Conservation (phyloP, 2,329 filamentous ascomycete genomes). For the Alternaria solani region DNA sequence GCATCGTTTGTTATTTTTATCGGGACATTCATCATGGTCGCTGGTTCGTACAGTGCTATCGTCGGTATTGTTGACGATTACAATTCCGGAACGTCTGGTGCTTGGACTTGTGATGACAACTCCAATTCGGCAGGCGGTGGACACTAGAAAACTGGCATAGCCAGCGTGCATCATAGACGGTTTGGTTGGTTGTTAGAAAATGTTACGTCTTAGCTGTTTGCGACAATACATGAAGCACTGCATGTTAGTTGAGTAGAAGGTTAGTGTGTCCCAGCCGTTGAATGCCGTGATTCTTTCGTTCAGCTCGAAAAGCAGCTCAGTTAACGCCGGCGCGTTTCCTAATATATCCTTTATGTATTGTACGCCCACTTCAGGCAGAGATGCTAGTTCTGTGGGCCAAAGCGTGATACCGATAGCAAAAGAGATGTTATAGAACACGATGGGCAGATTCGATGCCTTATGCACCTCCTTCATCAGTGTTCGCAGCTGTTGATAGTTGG, state of each 20-base stretch:
- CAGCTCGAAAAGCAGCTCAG: background rate
- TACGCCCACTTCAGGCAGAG: background rate
- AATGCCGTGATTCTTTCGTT: background rate
- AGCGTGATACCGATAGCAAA: background rate
- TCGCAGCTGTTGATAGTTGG: background rate
- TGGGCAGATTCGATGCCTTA: background rate
- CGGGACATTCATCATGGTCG: slow-evolving; percentile 9
- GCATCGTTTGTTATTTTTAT: background rate
- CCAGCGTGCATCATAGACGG: background rate
- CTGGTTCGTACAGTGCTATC: slow-evolving; percentile 14
- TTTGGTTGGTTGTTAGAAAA: background rate
- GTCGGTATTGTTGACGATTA: slow-evolving; percentile 12
- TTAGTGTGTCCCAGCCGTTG: background rate
- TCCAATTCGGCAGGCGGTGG: background rate
- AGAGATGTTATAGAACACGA: background rate
- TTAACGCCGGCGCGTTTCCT: background rate
- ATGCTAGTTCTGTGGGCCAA: background rate
- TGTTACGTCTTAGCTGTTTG: background rate
- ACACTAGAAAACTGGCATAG: background rate
- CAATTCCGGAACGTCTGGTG: slow-evolving; percentile 1
- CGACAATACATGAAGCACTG: too few species aligned
- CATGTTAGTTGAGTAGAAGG: background rate
- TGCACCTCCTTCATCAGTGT: background rate
- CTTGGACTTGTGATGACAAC: slow-evolving; percentile 17
- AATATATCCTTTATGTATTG: background rate